Conservation (phyloP, 2,329 filamentous ascomycete species). For the Aspergillus pseudoterreus region DNA sequence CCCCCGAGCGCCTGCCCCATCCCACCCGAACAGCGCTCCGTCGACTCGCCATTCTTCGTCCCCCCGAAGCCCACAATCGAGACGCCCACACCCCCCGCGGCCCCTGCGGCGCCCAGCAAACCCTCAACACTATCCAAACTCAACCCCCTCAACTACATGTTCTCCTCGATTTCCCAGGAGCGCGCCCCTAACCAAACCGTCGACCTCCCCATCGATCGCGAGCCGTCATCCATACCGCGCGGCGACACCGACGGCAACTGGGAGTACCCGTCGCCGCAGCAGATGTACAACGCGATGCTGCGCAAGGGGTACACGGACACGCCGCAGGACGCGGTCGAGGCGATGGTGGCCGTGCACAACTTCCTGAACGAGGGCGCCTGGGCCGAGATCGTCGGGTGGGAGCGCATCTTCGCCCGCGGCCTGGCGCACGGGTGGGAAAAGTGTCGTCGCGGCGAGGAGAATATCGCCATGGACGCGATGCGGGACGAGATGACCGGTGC, state of each 20-base stretch:
- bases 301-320: constrained; percentile 96
- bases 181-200: constrained; percentile 69
- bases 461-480: constrained; percentile 54
- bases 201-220: constrained; percentile 72
- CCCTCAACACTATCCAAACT: constrained; percentile 60
- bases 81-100: constrained; percentile 28
- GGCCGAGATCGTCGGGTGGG: constrained; percentile 92
- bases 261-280: constrained; percentile 97
- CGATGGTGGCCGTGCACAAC: constrained; percentile 97
- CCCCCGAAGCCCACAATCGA: constrained; percentile 30
- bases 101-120: constrained; percentile 24
- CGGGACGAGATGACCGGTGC: constrained; percentile 43
- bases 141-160: constrained; percentile 94
- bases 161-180: constrained; percentile 75
- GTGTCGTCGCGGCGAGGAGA: constrained; percentile 70
- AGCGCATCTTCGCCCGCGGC: constrained; percentile 76
- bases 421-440: constrained; percentile 68
- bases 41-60: constrained; percentile 47
- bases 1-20: constrained; percentile 42
- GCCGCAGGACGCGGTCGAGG: constrained; percentile 85
- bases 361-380: constrained; percentile 97
- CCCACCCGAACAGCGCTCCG: constrained; percentile 31
- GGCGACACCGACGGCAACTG: constrained; percentile 72
- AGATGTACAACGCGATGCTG: constrained; percentile 98
- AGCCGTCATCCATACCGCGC: constrained; percentile 86